These are phyloP conservation scores for Theileria annulata DNA, from an alignment of 169 alveolate species.

Conservation along the genomic window DNA sequence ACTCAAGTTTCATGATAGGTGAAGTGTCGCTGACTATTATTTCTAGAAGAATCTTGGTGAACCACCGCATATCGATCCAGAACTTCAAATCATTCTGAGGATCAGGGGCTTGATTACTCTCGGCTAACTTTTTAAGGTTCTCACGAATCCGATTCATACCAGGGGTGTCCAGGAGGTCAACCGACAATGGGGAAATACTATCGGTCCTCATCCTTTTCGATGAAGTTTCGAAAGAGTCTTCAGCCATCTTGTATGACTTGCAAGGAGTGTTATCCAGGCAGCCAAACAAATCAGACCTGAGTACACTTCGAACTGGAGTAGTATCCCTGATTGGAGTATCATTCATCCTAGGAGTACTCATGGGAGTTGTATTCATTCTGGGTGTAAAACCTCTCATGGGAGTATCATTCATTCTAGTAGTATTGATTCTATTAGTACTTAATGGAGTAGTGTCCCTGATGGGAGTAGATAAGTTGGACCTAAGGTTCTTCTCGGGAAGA, in stretches of 20 bases:
- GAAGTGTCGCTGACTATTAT: slow-evolving; percentile 42
- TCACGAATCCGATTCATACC: slow-evolving; percentile 65
- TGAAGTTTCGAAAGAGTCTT: background rate
- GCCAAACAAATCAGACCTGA: background rate
- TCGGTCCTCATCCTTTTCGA: slow-evolving; percentile 25
- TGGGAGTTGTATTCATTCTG: slow-evolving; percentile 18
- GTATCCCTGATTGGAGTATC: slow-evolving; percentile 12
- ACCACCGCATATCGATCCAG: slow-evolving; percentile 57
- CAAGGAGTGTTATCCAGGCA: background rate
- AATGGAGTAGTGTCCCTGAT: background rate
- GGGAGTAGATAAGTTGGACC: slow-evolving; percentile 15
- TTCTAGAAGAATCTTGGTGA: slow-evolving; percentile 41
- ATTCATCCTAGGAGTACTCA: background rate
- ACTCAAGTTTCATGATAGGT: slow-evolving; percentile 47
- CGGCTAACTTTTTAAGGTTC: slow-evolving; percentile 21
- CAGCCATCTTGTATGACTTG: background rate
- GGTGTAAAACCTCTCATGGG: background rate
- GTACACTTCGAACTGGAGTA: slow-evolving; percentile 10
- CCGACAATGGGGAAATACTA: slow-evolving; percentile 35
- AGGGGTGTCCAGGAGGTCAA: slow-evolving; percentile 58
- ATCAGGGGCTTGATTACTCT: background rate
- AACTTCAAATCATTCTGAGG: slow-evolving; percentile 32
- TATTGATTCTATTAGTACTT: background rate
- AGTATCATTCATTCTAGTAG: background rate
- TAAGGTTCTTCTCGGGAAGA: background rate